Evolutionary conservation across 169 alveolate genomes (phyloP), one percentile per base, ranked within the genome.

Genomic region (Plasmodium yoelii): DNA sequence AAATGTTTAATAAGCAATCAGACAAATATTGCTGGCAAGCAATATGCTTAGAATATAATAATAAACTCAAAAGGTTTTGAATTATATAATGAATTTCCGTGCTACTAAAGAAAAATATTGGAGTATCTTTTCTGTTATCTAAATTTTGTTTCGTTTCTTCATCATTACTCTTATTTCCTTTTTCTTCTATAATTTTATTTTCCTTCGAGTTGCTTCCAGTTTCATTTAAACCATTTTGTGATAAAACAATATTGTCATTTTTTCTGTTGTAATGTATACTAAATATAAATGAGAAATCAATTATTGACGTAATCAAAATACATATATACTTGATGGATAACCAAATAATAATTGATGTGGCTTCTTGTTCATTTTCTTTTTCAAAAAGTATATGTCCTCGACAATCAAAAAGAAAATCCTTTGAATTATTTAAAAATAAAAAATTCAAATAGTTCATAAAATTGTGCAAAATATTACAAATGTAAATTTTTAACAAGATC

Each of bases 21-120:
- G 86, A 22, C 44, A 86, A 72, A 86, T 86, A 86, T 73, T 86
- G 87, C 68, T 86, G 91, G 39, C 91, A 86, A 39, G 87, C 91
- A 13, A 59, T 57, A 26, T 86, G 91, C 51, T 86, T 86, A 19
- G 91, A 70, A 53, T 86, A 64, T 63, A 86, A 53, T 28, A 86
- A 53, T 24, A 86, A 55, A 59, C 91, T 69, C 64, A 86, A 44
- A 55, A 86, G 67, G 64, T 70, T 86, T 42, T 86, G 91, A 86
- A 86, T 86, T 51, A 86, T 68, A 19, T 42, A 73, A 60, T 86
- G 91, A 56, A 86, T 60, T 86, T 86, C 91, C 34, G 49, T 61
- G 19, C 53, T 71, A 53, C 46, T 49, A 57, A 86, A 86, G 69
- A 86, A 86, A n/a, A 4, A 49, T 63, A 86, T 44, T 44, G 80